Base-by-base conservation (phyloP, 2,329 filamentous ascomycete species). In the Oidium heveae region DNA sequence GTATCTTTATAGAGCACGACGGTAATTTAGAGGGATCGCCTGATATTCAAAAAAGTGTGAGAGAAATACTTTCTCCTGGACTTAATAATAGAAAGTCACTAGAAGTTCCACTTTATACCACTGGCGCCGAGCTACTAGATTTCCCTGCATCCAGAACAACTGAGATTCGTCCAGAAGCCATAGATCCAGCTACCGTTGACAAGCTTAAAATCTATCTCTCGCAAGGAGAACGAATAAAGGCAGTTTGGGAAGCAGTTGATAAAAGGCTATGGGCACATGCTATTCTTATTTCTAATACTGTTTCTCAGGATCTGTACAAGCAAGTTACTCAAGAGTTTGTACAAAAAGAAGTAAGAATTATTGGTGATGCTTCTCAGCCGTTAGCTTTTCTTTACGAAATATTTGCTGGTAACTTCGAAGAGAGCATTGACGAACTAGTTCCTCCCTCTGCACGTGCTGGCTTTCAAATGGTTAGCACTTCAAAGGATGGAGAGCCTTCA, bases 261-360 rank as follows among this genome's bases (percentile, higher is more conserved):
- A 87, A 88, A 66, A 79, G 88, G 52, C 71, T 98, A 2, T 98
- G 93, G 93, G 91, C 86, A 1, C 93, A 98, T 66, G 93, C 91
- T 2, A 84, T 98, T 75, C 73, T 98, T 20, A 82, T 98, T 37
- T 83, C 91, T 1, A 76, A 79, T 57, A 80, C 79, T 0, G 66
- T 94, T 7, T 91, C 86, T 1, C 72, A 84, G 51, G 84, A 86
- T 22, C 72, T 93, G 2, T 96, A 93, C 76, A 93, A 87, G 66
- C 85, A 93, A 64, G 88, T 98, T 28, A 79, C 87, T 0, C 87
- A 94, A 63, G 91, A 98, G 63, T 98, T 98, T 63, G 83, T 98
- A 18, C 82, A 87, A 60, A 88, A 93, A 63, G 91, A 98, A 66
- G 86, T 98, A 55, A 93, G 91, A 65, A 82, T 82, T 54, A 71